A percentile compares a stretch with the other conserved stretches of the same genome.
Evolutionary conservation across 768 basidiomycete species (phyloP).

Genomic region (Leucogyrophana mollusca): DNA sequence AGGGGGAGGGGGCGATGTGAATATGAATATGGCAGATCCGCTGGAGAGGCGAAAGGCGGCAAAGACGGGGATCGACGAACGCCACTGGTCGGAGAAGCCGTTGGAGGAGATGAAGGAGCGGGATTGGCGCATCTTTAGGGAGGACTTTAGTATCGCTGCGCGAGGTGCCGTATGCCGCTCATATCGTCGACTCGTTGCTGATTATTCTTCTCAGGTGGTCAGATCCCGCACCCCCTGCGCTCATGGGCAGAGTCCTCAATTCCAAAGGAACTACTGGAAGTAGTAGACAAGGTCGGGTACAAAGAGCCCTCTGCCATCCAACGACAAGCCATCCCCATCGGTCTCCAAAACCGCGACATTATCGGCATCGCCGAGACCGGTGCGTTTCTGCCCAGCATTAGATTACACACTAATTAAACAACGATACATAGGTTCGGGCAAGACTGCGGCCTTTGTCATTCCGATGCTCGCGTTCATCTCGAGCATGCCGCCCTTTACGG

Average conservation of each 20-base stretch:
- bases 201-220: conserved; percentile 59
- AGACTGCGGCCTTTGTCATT: conserved; percentile 97
- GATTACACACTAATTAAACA: too few species aligned
- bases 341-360: conserved; percentile 92
- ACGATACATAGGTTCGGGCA: conserved; percentile 90
- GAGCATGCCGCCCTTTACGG: conserved; percentile 78
- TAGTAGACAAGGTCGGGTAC: conserved; percentile 92
- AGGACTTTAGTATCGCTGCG: conserved; percentile 96
- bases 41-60: conserved; percentile 81
- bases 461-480: conserved; percentile 97
- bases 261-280: conserved; percentile 71
- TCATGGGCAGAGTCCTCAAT: conserved; percentile 90
- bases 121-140: conserved; percentile 98
- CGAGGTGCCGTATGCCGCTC: conserved; percentile 53
- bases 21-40: conserved; percentile 69
- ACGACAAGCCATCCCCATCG: conserved; percentile 98
- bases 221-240: conserved; percentile 90
- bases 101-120: conserved; percentile 91
- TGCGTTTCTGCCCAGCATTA: conserved; percentile 35
- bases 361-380: conserved; percentile 99
- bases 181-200: neutral
- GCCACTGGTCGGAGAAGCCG: conserved; percentile 97
- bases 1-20: conserved; percentile 33
- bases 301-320: conserved; percentile 97
- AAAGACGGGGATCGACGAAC: conserved; percentile 83